Evolutionary conservation across 208 protist genomes (phyloP).

Genomic region (Trypanosoma caninum): DNA sequence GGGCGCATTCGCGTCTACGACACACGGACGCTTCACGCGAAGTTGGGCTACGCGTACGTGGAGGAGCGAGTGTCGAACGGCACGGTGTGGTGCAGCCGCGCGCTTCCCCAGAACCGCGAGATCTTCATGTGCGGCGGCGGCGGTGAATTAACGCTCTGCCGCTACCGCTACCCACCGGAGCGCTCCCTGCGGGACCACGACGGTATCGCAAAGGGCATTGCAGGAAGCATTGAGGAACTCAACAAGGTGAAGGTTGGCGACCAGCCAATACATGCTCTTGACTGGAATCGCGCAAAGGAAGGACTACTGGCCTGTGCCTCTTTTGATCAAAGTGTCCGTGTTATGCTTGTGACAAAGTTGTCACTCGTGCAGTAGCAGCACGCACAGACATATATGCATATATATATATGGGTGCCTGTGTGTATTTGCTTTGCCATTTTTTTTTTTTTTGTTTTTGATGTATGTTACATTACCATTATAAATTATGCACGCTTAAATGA

Average conservation of each 20-base stretch:
- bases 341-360: slow-evolving; percentile 86
- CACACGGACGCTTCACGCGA: slow-evolving; percentile 82
- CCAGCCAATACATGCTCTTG: slow-evolving; percentile 85
- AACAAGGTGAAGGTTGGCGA: slow-evolving; percentile 84
- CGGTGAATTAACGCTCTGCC: slow-evolving; percentile 84
- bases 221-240: slow-evolving; percentile 68
- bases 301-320: slow-evolving; percentile 78
- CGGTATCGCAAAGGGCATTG: slow-evolving; percentile 64
- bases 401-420: not conserved
- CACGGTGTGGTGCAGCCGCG: slow-evolving; percentile 84
- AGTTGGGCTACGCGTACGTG: slow-evolving; percentile 84
- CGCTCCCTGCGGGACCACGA: slow-evolving; percentile 69
- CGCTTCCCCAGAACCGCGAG: slow-evolving; percentile 92
- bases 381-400: not conserved
- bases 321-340: slow-evolving; percentile 85
- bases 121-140: slow-evolving; percentile 86
- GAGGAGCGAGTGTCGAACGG: slow-evolving; percentile 77
- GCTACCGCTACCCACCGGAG: slow-evolving; percentile 89
- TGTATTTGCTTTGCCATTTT: not conserved
- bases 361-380: slow-evolving; percentile 40
- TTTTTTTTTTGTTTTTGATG: no score
- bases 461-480: no score
- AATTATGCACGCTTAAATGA: no score
- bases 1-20: slow-evolving; percentile 87
- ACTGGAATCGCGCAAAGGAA: slow-evolving; percentile 83